These are phyloP conservation scores for Aspergillus sp. DNA, from an alignment of 2,329 filamentous ascomycete species.

Conservation along the genomic window DNA sequence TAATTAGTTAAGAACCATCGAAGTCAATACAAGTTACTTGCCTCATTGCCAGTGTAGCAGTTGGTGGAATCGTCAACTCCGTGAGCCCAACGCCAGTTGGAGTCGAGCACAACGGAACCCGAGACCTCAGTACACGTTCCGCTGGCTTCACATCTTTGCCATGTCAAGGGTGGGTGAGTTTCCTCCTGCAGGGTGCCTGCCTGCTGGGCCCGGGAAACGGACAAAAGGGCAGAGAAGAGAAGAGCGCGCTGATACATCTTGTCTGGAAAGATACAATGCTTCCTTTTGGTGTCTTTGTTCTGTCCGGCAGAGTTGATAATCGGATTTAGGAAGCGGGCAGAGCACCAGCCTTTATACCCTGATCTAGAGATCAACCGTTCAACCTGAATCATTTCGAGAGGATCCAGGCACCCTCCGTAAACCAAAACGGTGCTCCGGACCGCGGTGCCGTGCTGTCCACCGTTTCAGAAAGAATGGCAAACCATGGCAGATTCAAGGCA, in stretches of 20 bases:
- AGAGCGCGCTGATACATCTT: conserved; percentile 32
- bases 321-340: conserved; percentile 1
- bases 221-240: conserved; percentile 30
- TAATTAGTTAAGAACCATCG: not conserved
- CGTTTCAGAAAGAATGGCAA: conserved; percentile 19
- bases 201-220: conserved; percentile 30
- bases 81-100: conserved; percentile 61
- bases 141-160: conserved; percentile 53
- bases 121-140: conserved; percentile 54
- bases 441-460: conserved; percentile 8
- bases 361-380: not conserved
- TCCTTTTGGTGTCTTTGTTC: conserved; percentile 14
- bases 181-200: conserved; percentile 30
- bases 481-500: conserved; percentile 2
- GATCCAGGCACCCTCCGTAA: not conserved
- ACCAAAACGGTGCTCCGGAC: conserved; percentile 16
- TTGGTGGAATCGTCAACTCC: conserved; percentile 49
- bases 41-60: conserved; percentile 56
- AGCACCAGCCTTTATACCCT: conserved; percentile 22
- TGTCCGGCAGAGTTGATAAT: conserved; percentile 30
- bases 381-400: conserved; percentile 2
- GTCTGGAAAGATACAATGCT: not conserved
- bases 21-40: conserved; percentile 4
- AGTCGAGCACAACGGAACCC: conserved; percentile 56
- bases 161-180: conserved; percentile 54